phyloP scores from a whole-genome alignment of 179 eudicot genomes.

The Actinidia polygama region DNA sequence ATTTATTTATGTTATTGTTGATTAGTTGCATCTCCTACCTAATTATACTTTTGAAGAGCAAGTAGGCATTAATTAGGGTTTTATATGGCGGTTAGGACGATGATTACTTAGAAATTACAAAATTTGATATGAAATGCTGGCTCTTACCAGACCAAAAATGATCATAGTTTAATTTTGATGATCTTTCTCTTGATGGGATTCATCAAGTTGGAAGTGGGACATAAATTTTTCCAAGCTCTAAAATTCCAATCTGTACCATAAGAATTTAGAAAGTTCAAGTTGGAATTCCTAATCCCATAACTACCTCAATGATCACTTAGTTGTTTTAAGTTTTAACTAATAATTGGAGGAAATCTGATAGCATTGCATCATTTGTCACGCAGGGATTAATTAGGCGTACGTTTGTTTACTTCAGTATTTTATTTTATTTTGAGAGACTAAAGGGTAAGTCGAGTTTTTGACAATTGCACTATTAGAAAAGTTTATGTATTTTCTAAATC shows the following conservation, averaged over 20 bases:
- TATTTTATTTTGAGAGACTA: no score
- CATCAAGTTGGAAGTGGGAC: background rate
- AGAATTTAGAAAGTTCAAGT: conserved; percentile 10
- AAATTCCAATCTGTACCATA: background rate
- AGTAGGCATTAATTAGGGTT: background rate
- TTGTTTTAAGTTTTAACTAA: background rate
- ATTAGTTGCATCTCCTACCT: conserved; percentile 2
- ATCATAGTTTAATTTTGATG: background rate
- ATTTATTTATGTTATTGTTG: background rate
- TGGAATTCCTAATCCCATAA: background rate
- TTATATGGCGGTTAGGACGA: background rate
- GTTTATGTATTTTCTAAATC: no score
- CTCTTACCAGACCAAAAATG: background rate
- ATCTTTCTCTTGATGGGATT: background rate
- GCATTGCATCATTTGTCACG: background rate
- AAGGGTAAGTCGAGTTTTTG: no score
- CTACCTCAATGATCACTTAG: background rate
- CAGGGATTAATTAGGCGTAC: background rate
- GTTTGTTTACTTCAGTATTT: background rate
- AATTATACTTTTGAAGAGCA: background rate
- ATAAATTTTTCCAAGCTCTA: background rate
- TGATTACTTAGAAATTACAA: background rate
- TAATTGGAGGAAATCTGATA: background rate
- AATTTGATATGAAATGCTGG: background rate
- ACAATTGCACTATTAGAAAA: no score